Base-by-base conservation (phyloP, 139 green algal genomes). In the Asterochloris erici region DNA sequence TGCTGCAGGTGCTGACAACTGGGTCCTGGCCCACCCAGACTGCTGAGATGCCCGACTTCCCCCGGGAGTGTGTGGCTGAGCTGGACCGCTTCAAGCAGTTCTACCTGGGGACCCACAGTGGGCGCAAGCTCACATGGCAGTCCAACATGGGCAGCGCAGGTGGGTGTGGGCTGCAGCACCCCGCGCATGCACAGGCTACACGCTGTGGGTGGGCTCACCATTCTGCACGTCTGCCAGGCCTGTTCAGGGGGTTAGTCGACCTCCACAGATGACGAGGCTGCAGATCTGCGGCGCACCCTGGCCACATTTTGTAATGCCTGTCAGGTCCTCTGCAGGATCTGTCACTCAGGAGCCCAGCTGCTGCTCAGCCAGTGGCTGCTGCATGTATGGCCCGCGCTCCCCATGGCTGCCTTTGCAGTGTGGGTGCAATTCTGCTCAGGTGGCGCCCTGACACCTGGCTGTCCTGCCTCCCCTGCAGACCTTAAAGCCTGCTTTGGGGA, bases 91-190 rank as follows among this genome's bases (percentile, higher is more conserved):
- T 98, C 86, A 85, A 86, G 54, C 68, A 86, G 13, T 98, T 96
- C 89, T 99, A 99, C 89, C 89, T 96, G 15, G 75, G 82, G 11
- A 84, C 80, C 24, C 90, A 95, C 84, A 90, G 81, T 26, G 96
- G 96, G 12, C 91, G 97, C n/a, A 92, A 93, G 85, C 93, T 99
- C 26, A 91, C 87, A n/a, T 99, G 96, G 95, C 97, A 99, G 89
- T 94, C 92, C 74, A 95, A 95, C 84, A 98, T 98, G 97, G 97
- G 97, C 85, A 97, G 88, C 13, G 94, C 82, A 81, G 82, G 82
- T 81, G 24, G n/a, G 71, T 54, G 38, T 54, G 38, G 38, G 38
- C 38, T 38, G 47, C 60, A 54, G 66, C 63, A 78, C 29, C 63
- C 11, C 1, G 27, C 28, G 17, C 76, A 81, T 81, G 27, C 17